Evolutionary conservation across 179 eudicot genomes (phyloP).

Genomic region (Pouteria campechiana): DNA sequence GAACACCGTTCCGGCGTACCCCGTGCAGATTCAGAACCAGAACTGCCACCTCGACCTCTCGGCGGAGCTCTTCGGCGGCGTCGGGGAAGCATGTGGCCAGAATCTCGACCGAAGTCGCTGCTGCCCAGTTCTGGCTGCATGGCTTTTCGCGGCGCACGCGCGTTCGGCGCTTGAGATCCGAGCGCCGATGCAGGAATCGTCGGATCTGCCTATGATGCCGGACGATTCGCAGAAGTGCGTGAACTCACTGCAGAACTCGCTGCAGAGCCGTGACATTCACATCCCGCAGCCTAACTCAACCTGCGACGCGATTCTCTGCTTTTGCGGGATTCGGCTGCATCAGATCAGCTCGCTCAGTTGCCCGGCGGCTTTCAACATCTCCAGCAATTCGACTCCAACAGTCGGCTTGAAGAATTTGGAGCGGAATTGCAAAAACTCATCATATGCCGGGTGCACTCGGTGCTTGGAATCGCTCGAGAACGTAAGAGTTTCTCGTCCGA

Average conservation of each 20-base stretch:
- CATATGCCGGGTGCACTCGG: conserved; percentile 80
- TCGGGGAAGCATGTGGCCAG: conserved; percentile 53
- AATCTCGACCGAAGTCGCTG: conserved; percentile 76
- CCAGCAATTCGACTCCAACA: conserved; percentile 51
- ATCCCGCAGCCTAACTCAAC: conserved; percentile 57
- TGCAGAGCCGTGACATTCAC: conserved; percentile 39
- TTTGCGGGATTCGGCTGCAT: conserved; percentile 79
- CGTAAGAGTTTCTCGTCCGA: conserved; percentile 32
- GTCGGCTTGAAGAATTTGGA: conserved; percentile 69
- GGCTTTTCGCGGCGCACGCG: conserved; percentile 89
- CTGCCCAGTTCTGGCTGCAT: conserved; percentile 84
- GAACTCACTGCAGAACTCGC: conserved; percentile 57
- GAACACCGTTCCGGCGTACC: conserved; percentile 75
- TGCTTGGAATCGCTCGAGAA: conserved; percentile 80
- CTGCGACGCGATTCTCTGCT: conserved; percentile 78
- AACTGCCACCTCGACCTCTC: conserved; percentile 76
- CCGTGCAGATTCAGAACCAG: conserved; percentile 39
- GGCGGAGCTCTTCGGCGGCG: conserved; percentile 81
- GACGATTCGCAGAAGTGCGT: conserved; percentile 85
- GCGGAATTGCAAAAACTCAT: conserved; percentile 63
- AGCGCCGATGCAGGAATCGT: conserved; percentile 12
- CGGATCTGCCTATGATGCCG: conserved; percentile 71
- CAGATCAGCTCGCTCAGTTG: conserved; percentile 71
- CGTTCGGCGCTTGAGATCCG: conserved; percentile 51
- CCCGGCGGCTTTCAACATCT: conserved; percentile 69